These are phyloP conservation scores for Neurospora discreta DNA, from an alignment of 495 filamentous ascomycete species.

Conservation along the genomic window DNA sequence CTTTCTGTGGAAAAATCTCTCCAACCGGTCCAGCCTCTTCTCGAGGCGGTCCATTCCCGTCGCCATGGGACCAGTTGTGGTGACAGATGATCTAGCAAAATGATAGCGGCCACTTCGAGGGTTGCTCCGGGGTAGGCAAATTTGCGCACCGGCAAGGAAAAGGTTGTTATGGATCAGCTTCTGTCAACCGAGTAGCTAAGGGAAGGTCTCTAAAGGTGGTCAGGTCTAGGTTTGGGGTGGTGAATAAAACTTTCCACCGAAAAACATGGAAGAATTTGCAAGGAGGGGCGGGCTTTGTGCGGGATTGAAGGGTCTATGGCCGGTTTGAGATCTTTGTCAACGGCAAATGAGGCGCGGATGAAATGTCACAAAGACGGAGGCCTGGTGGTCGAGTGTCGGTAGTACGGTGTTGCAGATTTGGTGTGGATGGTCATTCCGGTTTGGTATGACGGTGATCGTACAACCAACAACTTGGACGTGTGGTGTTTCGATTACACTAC, in stretches of 20 bases:
- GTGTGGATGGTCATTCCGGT: neutral
- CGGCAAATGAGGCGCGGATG: neutral
- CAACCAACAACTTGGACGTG: slow-evolving; percentile 2
- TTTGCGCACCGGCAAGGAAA: neutral
- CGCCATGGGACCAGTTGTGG: slow-evolving; percentile 9
- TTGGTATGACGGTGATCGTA: slow-evolving; percentile 6
- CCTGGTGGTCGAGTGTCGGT: neutral
- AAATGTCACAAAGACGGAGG: neutral
- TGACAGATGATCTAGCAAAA: neutral
- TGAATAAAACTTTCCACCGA: neutral
- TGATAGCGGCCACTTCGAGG: neutral
- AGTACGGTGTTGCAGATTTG: neutral
- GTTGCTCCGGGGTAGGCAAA: neutral
- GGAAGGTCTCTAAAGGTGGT: neutral
- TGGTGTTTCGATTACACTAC: slow-evolving; percentile 6
- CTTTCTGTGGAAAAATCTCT: slow-evolving; percentile 21
- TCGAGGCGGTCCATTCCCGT: slow-evolving; percentile 12
- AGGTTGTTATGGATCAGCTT: neutral
- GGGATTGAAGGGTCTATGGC: slow-evolving; percentile 2
- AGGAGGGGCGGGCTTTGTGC: neutral
- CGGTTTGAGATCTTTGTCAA: slow-evolving; percentile 7
- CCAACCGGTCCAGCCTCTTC: slow-evolving; percentile 19
- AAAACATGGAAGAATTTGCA: neutral
- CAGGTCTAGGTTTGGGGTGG: neutral
- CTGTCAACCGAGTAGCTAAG: neutral